Percentiles rank a stretch among this genome's conserved stretches.
Evolutionary conservation across 306 rosid genomes (phyloP).

Genomic region (Trifolium pratense): DNA sequence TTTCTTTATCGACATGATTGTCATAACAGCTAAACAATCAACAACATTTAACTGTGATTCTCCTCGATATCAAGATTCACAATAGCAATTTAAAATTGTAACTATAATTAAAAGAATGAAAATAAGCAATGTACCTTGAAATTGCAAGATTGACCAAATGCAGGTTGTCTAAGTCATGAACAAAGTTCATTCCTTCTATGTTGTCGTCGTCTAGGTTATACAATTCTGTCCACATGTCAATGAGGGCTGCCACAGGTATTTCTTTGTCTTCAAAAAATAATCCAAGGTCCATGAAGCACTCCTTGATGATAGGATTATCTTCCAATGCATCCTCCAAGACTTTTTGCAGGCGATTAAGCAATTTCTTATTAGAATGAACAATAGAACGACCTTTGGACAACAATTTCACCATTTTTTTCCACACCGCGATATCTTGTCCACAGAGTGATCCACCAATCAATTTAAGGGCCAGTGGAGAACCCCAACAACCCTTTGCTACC

Average conservation of each 20-base stretch:
- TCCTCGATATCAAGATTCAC: not conserved
- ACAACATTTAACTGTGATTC: not conserved
- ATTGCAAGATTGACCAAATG: slow-evolving; percentile 43
- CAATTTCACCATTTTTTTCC: slow-evolving; percentile 40
- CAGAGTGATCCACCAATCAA: slow-evolving; percentile 50
- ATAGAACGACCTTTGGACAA: slow-evolving; percentile 30
- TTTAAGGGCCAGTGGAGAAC: slow-evolving; percentile 51
- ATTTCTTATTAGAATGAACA: slow-evolving; percentile 23
- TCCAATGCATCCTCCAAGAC: slow-evolving; percentile 45
- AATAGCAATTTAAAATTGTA: not conserved
- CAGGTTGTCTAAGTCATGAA: slow-evolving; percentile 7
- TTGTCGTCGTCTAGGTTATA: slow-evolving; percentile 39
- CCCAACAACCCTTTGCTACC: slow-evolving; percentile 50
- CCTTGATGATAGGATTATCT: slow-evolving; percentile 34
- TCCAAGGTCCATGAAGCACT: slow-evolving; percentile 67
- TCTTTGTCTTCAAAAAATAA: slow-evolving; percentile 60
- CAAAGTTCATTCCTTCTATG: slow-evolving; percentile 20
- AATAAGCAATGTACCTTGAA: slow-evolving; percentile 50
- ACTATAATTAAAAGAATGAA: not conserved
- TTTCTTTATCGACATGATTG: not conserved
- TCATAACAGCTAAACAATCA: not conserved
- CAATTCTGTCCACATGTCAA: slow-evolving; percentile 60
- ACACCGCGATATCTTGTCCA: slow-evolving; percentile 35
- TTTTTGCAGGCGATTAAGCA: slow-evolving; percentile 45
- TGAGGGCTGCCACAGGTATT: slow-evolving; percentile 52